Evolutionary conservation across 805 yeast species (phyloP).

Genomic region (Cyberlindnera maritima): DNA sequence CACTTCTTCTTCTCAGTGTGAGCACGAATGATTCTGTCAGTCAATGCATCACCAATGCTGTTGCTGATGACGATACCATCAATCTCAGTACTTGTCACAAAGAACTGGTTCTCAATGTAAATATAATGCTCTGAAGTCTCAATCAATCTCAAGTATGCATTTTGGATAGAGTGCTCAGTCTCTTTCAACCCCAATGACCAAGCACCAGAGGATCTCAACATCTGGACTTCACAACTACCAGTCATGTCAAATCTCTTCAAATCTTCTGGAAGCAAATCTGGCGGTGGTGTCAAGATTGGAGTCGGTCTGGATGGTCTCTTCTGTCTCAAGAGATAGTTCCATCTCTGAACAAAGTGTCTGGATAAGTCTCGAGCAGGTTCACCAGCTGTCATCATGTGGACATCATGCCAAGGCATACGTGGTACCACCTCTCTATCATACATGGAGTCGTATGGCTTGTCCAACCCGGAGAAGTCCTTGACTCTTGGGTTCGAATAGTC

Average conservation of each 20-base stretch:
- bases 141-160: constrained; percentile 85
- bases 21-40: constrained; percentile 92
- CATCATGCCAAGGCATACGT: constrained; percentile 99
- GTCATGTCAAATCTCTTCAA: constrained; percentile 49
- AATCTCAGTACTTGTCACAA: constrained; percentile 82
- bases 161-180: constrained; percentile 86
- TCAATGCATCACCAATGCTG: constrained; percentile 93
- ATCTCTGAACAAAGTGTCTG: constrained; percentile 94
- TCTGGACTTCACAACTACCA: constrained; percentile 91
- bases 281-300: constrained; percentile 89
- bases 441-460: constrained; percentile 88
- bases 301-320: constrained; percentile 94
- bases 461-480: constrained; percentile 77
- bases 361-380: constrained; percentile 91
- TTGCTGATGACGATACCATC: constrained; percentile 84
- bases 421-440: constrained; percentile 79
- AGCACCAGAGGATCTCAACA: constrained; percentile 81
- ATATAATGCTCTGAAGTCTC: constrained; percentile 91
- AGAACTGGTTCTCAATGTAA: constrained; percentile 94
- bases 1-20: constrained; percentile 72
- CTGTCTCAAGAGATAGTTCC: constrained; percentile 92
- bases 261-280: constrained; percentile 77
- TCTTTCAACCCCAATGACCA: constrained; percentile 93
- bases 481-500: constrained; percentile 96
- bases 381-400: constrained; percentile 93